phyloP scores from a whole-genome alignment of 139 green algal genomes.

The Haematococcus lacustris region DNA sequence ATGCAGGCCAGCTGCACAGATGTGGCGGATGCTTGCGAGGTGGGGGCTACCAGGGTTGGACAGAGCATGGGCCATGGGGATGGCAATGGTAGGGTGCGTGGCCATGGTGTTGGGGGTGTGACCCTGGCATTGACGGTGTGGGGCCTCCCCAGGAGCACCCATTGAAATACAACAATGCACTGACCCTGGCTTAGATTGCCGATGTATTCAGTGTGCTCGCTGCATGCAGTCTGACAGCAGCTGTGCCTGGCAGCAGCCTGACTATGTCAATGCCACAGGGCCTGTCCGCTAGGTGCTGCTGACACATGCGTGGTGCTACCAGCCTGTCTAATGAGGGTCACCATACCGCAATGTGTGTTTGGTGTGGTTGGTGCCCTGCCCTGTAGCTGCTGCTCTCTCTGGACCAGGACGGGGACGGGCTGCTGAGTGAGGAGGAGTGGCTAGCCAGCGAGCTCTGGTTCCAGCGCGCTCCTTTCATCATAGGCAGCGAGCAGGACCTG shows the following conservation, averaged over 20 bases:
- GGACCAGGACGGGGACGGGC: conserved; percentile 32
- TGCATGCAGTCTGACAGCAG: too few species aligned
- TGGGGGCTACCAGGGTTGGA: conserved; percentile 18
- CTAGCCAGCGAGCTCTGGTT: conserved; percentile 37
- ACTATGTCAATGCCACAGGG: too few species aligned
- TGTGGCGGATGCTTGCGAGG: conserved; percentile 29
- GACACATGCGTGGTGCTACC: not conserved
- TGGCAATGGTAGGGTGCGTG: conserved; percentile 15
- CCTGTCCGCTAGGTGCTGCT: too few species aligned
- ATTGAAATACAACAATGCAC: too few species aligned
- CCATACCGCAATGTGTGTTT: not conserved
- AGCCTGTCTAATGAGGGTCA: too few species aligned
- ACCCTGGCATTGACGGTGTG: too few species aligned
- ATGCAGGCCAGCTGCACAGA: conserved; percentile 24
- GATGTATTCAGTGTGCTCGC: too few species aligned
- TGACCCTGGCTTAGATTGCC: too few species aligned
- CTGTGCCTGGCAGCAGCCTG: too few species aligned
- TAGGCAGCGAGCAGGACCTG: conserved; percentile 18
- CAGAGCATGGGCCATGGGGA: conserved; percentile 20
- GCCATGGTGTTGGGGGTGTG: too few species aligned
- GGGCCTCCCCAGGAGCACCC: too few species aligned
- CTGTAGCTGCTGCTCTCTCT: conserved; percentile 21
- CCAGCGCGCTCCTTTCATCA: conserved; percentile 22
- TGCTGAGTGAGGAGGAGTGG: conserved; percentile 39
- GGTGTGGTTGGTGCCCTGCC: not conserved